These are phyloP conservation scores for Hanseniaspora mollemarum DNA, from an alignment of 805 yeast genomes.

Conservation along the genomic window DNA sequence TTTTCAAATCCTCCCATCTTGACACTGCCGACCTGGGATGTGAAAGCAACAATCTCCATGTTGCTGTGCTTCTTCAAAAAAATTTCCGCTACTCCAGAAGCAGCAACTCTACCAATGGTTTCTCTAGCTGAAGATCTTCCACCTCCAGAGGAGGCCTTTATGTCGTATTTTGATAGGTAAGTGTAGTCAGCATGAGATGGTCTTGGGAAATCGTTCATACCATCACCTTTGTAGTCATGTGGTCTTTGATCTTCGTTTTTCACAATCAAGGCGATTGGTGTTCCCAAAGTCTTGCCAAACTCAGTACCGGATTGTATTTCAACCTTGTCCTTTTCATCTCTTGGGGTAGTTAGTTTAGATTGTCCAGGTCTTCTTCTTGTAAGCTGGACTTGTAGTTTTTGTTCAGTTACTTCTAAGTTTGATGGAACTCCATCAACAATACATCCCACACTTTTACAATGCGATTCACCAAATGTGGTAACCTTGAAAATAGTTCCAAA, in stretches of 20 bases:
- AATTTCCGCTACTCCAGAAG: constrained; percentile 96
- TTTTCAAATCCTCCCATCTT: constrained; percentile 54
- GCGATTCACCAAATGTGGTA: constrained; percentile 96
- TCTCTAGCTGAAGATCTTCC: constrained; percentile 96
- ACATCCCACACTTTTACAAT: constrained; percentile 94
- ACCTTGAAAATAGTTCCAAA: constrained; percentile 58
- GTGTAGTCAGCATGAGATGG: constrained; percentile 98
- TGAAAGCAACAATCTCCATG: constrained; percentile 94
- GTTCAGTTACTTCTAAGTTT: constrained; percentile 72
- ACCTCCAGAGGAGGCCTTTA: constrained; percentile 91
- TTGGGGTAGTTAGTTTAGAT: constrained; percentile 80
- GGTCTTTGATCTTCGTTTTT: constrained; percentile 95
- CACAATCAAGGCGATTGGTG: constrained; percentile 91
- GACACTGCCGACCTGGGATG: constrained; percentile 77
- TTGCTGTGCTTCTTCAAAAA: constrained; percentile 60
- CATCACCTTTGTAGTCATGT: constrained; percentile 70
- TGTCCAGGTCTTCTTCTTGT: constrained; percentile 98
- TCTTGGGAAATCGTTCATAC: constrained; percentile 84
- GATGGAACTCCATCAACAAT: constrained; percentile 98
- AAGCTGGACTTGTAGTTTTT: constrained; percentile 88
- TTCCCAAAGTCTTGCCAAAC: constrained; percentile 78
- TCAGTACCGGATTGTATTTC: constrained; percentile 93
- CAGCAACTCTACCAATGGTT: constrained; percentile 97
- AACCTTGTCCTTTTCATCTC: constrained; percentile 89
- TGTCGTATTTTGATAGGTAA: constrained; percentile 78